Base-by-base conservation (phyloP, 306 rosid genomes). In the Prunus mume region DNA sequence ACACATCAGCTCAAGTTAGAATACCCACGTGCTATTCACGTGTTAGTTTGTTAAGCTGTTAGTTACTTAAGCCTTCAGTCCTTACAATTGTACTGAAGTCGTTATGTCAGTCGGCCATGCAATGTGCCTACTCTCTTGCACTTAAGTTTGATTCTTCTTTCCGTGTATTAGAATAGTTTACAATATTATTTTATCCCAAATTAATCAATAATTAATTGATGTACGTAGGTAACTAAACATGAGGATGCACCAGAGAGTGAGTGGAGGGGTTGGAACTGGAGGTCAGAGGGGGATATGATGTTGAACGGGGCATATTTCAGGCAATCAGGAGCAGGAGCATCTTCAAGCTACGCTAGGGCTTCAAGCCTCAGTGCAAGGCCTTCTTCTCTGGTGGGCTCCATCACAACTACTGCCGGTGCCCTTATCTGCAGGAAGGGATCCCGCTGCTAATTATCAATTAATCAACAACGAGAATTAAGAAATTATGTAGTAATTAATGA, bases 311-410 rank as follows among this genome's bases (percentile, higher is more conserved):
- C 98, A 5, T 93, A 38, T 77, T 93, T 93, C 80, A 78, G 72
- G 65, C 90, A 84, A 72, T 84, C 97, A 1, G 98, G 98, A 22
- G 93, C 96, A 0, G 90, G 81, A 19, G 87, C 90, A 17, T 67
- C 87, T 61, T 84, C 95, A 1, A 91, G 32, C 81, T 93, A 89
- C 56, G 86, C 98, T 4, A 85, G 88, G 34, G 97, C 98, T 2
- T 83, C 87, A 1, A 93, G 98, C 51, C 90, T 93, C 7, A 89
- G 97, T 61, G 96, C 97, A 6, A 85, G 97, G 58, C 98, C 98
- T 4, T 82, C 98, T 47, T 84, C 92, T 74, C 89, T 93, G 0
- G 97, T 93, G n/a, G 96, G 85, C 22, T 87, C 96, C 12, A 91
- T 93, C n/a, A 93, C 98, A 49, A 12, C 54, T 47, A 80, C 96